Conservation (phyloP, 805 yeast genomes). For the Ogataea nakhonphanomensis region DNA sequence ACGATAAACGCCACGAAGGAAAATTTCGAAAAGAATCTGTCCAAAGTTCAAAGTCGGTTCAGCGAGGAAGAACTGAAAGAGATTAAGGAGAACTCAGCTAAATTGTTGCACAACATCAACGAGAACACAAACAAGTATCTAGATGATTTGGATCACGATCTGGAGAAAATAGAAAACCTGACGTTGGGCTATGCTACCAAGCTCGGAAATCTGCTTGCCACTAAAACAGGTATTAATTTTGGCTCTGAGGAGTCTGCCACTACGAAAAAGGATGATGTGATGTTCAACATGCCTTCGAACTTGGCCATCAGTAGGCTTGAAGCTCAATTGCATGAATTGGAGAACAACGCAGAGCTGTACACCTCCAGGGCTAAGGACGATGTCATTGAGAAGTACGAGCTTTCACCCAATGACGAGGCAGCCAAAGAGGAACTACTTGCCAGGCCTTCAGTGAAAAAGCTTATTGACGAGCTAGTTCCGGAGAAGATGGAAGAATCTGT, state of each 20-base stretch:
- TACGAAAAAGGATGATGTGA: conserved; percentile 37
- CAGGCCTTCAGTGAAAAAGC: conserved; percentile 45
- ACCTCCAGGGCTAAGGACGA: conserved; percentile 34
- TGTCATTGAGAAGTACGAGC: conserved; percentile 37
- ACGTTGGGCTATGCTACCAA: conserved; percentile 60
- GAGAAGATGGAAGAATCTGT: conserved; percentile 47
- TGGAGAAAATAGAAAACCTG: conserved; percentile 68
- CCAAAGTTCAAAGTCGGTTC: conserved; percentile 14
- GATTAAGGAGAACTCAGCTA: conserved; percentile 24
- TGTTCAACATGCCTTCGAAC: conserved; percentile 43
- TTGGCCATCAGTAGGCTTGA: conserved; percentile 55
- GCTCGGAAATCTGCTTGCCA: conserved; percentile 51
- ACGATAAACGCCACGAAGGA: conserved; percentile 17
- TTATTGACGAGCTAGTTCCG: conserved; percentile 69
- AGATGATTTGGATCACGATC: conserved; percentile 67
- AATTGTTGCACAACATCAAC: conserved; percentile 27
- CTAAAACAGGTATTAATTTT: conserved; percentile 18
- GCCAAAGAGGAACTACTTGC: conserved; percentile 41
- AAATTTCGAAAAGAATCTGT: conserved; percentile 16
- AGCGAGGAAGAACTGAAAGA: conserved; percentile 26
- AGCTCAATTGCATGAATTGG: conserved; percentile 55
- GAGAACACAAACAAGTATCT: conserved; percentile 57
- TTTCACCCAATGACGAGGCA: conserved; percentile 45
- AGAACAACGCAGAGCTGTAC: conserved; percentile 47
- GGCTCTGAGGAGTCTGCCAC: conserved; percentile 13